Conservation (phyloP, 768 basidiomycete species). For the Mycena rebaudengoi region DNA sequence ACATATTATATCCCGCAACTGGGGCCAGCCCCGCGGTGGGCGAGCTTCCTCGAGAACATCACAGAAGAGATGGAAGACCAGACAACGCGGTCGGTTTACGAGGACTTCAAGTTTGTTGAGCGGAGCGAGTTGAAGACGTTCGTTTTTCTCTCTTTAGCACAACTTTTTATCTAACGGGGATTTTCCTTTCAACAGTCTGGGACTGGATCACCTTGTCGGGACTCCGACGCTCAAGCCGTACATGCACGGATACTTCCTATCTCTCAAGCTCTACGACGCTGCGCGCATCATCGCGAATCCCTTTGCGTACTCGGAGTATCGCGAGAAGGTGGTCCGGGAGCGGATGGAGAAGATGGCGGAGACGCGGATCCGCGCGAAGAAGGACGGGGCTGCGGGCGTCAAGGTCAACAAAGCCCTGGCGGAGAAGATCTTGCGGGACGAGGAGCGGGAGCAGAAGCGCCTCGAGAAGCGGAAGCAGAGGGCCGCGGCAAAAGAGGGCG, state of each 20-base stretch:
- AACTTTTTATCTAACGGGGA: neutral
- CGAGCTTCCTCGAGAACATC: constrained; percentile 96
- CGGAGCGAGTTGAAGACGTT: constrained; percentile 85
- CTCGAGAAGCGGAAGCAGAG: constrained; percentile 62
- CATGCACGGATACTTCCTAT: constrained; percentile 99
- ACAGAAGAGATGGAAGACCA: constrained; percentile 99
- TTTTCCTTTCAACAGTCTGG: constrained; percentile 63
- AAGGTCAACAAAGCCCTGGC: constrained; percentile 87
- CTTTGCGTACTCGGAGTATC: constrained; percentile 93
- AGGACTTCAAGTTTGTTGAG: constrained; percentile 98
- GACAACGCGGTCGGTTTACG: constrained; percentile 79
- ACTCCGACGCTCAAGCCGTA: constrained; percentile 97
- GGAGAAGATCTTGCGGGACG: constrained; percentile 77
- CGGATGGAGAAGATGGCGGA: constrained; percentile 96
- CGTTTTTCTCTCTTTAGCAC: constrained; percentile 39
- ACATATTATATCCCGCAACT: constrained; percentile 96
- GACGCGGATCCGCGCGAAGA: constrained; percentile 87
- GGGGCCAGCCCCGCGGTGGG: constrained; percentile 97
- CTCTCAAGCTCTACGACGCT: constrained; percentile 94
- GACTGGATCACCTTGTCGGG: constrained; percentile 94
- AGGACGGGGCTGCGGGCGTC: constrained; percentile 60
- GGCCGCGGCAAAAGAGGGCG: constrained; percentile 49
- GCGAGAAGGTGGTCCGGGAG: constrained; percentile 85
- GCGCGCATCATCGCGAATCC: constrained; percentile 97
- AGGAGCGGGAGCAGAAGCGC: constrained; percentile 65